Conservation (phyloP, 805 yeast species). For the Wickerhamomyces tratensis region DNA sequence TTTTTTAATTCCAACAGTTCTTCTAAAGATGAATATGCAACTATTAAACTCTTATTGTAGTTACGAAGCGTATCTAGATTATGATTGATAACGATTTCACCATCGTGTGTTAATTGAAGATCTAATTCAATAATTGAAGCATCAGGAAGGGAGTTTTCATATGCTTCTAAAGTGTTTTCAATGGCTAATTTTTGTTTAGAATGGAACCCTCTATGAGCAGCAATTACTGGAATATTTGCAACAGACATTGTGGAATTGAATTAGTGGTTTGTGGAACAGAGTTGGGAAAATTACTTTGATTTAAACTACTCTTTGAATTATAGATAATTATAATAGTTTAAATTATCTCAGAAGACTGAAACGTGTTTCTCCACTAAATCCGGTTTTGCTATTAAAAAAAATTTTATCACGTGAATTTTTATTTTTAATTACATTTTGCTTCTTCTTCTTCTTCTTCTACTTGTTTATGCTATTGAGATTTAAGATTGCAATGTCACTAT, state of each 20-base stretch:
- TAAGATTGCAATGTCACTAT: conserved; percentile 5
- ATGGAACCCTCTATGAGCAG: not conserved
- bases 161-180: not conserved
- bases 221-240: not conserved
- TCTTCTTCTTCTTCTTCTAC: too few relatives aligned
- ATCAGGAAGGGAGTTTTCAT: not conserved
- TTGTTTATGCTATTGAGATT: too few relatives aligned
- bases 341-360: too few relatives aligned
- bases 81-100: conserved; percentile 44
- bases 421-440: too few relatives aligned
- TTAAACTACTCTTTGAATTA: too few relatives aligned
- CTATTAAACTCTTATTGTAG: conserved; percentile 29
- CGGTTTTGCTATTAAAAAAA: too few relatives aligned
- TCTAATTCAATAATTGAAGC: conserved; percentile 19
- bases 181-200: not conserved
- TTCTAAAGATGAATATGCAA: conserved; percentile 25
- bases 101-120: conserved; percentile 43
- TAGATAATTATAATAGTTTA: too few relatives aligned
- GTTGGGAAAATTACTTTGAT: too few relatives aligned
- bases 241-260: too few relatives aligned
- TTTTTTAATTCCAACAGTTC: conserved; percentile 28
- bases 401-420: too few relatives aligned
- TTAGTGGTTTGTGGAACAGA: too few relatives aligned
- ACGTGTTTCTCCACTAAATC: too few relatives aligned
- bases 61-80: conserved; percentile 37